Base-by-base conservation (phyloP, 108 stramenopile species). In the Cyclotella atomus region DNA sequence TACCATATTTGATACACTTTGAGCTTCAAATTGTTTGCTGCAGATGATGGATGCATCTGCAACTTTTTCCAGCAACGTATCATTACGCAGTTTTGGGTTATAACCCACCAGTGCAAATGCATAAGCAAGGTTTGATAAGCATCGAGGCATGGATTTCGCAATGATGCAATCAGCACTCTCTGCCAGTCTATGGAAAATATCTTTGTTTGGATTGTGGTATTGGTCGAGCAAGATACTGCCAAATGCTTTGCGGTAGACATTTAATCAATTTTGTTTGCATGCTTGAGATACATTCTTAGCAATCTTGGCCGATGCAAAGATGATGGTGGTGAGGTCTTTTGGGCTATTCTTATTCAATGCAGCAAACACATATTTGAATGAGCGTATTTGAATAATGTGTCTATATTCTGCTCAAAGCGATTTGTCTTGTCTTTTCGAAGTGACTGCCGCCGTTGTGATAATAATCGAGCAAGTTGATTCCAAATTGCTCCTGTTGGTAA, bases 61-160 rank as follows among this genome's bases (percentile, higher is more conserved):
- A 32, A 23, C 35, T 15, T 30, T 23, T 19, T 25, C 21, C 34
- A 52, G 30, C 69, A 70, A 53, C 30, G 55, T 54, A 34, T 19
- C 41, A 19, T 61, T 23, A 21, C 38, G 6, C 35, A 61, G 4
- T 8, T 20, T 20, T 15, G 59, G 35, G 23, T 56, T 28, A 27
- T 56, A 56, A 15, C 55, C 55, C 9, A 49, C 16, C 47, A 49
- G 16, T 12, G 44, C 62, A 64, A 45, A 46, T 28, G 62, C 41
- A 27, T 46, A 46, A 14, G 44, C 23, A 34, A 64, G 41, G 62
- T 64, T 44, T 3, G 62, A 45, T 15, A 46, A 46, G 10, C 7
- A 4, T 10, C 44, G 25, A 8, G 62, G n/a, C 24, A 28, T 19
- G 46, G 25, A 64, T 27, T 45, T 5, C 2, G 1, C 3, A 6